Base-by-base conservation (phyloP, 2,329 filamentous ascomycete genomes). In the Septoria petroselini region DNA sequence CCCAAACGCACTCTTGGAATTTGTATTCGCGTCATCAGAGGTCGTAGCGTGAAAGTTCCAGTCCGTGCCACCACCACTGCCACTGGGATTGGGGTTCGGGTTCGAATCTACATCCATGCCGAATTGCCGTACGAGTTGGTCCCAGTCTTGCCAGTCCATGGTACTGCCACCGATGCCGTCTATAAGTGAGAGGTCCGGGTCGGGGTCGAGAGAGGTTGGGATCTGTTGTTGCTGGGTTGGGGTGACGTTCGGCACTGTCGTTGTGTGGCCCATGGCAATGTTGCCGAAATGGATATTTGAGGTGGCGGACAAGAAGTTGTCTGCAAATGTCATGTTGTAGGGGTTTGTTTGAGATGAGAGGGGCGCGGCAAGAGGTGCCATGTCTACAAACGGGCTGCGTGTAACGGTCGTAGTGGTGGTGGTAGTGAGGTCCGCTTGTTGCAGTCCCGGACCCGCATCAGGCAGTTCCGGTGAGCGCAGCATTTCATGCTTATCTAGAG, bases 71-170 rank as follows among this genome's bases (percentile, higher is more conserved):
- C 29, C 37, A 5, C 29, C 46, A 33, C 27, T 37, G 12, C 45
- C 18, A 30, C 43, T 45, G 7, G 34, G 35, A 35, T n/a, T n/a
- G n/a, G n/a, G n/a, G n/a, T n/a, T n/a, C n/a, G 50, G 50, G 15
- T 50, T 53, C 11, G 53, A 49, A 39, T 68, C 66, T 3, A 69
- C 63, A n/a, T 75, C 71, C 58, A 71, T 70, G 5, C 71, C 73
- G 48, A 72, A 76, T 48, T 76, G 70, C 19, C 63, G 62, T 2
- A 76, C 73, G 50, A 77, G 65, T 55, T 75, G 71, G 37, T 76
- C 73, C 71, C 73, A 76, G 30, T 66, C 69, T 33, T 73, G 67
- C 74, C 74, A 77, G 42, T 76, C 70, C 54, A 76, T 48, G 27
- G n/a, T n/a, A n/a, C 67, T 70, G 9, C 63, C 66, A 1, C 65